Evolutionary conservation across 306 rosid species (phyloP).

Genomic region (barrel medic (Medicago truncatula)): DNA sequence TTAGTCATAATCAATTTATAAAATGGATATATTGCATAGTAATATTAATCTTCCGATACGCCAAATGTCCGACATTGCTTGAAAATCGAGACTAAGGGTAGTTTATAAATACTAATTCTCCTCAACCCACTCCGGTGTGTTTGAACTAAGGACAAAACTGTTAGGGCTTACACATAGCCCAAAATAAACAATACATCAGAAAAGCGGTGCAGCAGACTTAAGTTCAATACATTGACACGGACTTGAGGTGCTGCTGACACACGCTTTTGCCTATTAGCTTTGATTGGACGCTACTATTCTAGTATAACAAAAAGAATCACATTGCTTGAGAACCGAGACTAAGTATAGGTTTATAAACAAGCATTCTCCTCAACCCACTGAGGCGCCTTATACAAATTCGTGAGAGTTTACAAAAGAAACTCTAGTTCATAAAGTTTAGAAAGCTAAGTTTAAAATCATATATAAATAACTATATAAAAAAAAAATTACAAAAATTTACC

Average conservation of each 20-base stretch:
- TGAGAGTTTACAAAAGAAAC: not conserved
- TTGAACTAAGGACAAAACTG: no score
- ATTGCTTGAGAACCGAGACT: not conserved
- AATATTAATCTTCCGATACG: not conserved
- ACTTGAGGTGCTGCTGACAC: no score
- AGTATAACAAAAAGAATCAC: not conserved
- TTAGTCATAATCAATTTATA: not conserved
- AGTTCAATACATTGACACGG: not conserved
- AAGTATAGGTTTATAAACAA: no score
- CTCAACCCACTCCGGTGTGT: not conserved
- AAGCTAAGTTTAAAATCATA: slow-evolving; percentile 10
- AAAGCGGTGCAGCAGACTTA: not conserved
- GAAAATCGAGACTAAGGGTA: not conserved
- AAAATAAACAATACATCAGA: not conserved
- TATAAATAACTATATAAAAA: not conserved
- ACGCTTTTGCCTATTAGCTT: not conserved
- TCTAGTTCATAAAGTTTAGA: not conserved
- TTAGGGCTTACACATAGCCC: no score
- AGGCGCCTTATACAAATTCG: not conserved
- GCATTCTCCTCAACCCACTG: no score
- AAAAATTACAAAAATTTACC: slow-evolving; percentile 48
- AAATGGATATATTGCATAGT: not conserved
- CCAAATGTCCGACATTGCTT: not conserved
- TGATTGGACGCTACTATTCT: not conserved
- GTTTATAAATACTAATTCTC: not conserved